Conservation (phyloP, 2,329 filamentous ascomycete species). For the Beauveria sp. region DNA sequence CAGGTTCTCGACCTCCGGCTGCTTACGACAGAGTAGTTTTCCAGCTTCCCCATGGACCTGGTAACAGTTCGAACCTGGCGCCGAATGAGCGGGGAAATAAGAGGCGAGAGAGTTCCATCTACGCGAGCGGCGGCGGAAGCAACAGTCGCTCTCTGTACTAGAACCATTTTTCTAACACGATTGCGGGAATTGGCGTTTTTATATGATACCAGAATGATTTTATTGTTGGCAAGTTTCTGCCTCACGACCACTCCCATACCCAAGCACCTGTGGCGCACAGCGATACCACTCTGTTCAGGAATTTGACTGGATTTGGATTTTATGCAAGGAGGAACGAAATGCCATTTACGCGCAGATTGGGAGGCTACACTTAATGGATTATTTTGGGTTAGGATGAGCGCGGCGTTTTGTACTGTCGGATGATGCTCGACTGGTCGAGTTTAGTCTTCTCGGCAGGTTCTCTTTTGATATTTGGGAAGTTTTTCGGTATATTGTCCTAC, state of each 20-base stretch:
- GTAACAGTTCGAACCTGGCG: conserved; percentile 13
- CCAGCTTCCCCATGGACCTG: conserved; percentile 19
- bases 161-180: background rate
- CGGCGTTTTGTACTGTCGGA: background rate
- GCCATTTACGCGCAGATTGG: background rate
- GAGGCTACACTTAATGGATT: background rate
- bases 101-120: conserved; percentile 54
- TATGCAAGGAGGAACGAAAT: background rate
- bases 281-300: conserved; percentile 17
- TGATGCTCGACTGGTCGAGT: conserved; percentile 7
- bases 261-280: background rate
- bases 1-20: conserved; percentile 18
- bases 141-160: background rate
- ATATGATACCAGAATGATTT: conserved; percentile 7
- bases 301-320: background rate
- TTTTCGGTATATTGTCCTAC: background rate
- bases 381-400: background rate
- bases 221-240: background rate
- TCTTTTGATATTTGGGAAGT: background rate
- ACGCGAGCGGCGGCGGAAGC: conserved; percentile 33
- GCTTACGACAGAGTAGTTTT: conserved; percentile 32
- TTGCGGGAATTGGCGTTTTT: background rate
- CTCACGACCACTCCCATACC: background rate
- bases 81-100: conserved; percentile 30
- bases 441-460: background rate